phyloP scores from a whole-genome alignment of 2,329 filamentous ascomycete species.

The Botrytis fabae region DNA sequence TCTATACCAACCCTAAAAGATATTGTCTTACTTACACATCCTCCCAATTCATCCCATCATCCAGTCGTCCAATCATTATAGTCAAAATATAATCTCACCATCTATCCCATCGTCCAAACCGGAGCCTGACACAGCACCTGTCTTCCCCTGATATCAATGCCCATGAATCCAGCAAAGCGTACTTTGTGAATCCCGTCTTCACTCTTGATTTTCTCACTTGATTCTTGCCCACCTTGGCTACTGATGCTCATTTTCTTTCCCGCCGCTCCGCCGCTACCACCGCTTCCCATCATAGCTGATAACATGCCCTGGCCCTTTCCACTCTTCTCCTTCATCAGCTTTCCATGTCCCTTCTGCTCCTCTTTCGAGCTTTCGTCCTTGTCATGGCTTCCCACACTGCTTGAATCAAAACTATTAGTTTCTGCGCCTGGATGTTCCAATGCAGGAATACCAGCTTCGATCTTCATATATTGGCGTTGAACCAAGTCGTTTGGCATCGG shows the following conservation, averaged over 20 bases:
- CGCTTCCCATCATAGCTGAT: constrained; percentile 37
- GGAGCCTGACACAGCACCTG: constrained; percentile 76
- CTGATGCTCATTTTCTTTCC: constrained; percentile 36
- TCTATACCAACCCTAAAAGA: not conserved
- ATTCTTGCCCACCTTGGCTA: constrained; percentile 26
- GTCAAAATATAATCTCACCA: not conserved
- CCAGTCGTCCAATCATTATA: constrained; percentile 14
- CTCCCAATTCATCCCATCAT: constrained; percentile 16
- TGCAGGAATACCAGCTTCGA: constrained; percentile 67
- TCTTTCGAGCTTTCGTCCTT: constrained; percentile 39
- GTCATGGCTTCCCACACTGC: constrained; percentile 37
- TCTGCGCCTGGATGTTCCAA: constrained; percentile 48
- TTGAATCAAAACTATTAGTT: constrained; percentile 35
- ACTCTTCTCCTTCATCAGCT: constrained; percentile 37
- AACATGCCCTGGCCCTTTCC: constrained; percentile 43
- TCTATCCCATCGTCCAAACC: constrained; percentile 59
- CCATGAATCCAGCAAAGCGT: constrained; percentile 73
- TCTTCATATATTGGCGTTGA: constrained; percentile 76
- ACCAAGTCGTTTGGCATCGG: constrained; percentile 75
- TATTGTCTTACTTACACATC: not conserved
- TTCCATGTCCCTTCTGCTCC: constrained; percentile 35
- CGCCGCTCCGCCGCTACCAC: constrained; percentile 26
- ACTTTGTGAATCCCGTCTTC: constrained; percentile 52
- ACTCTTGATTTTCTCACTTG: constrained; percentile 34
- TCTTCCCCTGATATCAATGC: constrained; percentile 70